Percentiles rank a stretch among this genome's conserved stretches.
Evolutionary conservation across 108 stramenopile species (phyloP).

Genomic region (Nitzschia palea): DNA sequence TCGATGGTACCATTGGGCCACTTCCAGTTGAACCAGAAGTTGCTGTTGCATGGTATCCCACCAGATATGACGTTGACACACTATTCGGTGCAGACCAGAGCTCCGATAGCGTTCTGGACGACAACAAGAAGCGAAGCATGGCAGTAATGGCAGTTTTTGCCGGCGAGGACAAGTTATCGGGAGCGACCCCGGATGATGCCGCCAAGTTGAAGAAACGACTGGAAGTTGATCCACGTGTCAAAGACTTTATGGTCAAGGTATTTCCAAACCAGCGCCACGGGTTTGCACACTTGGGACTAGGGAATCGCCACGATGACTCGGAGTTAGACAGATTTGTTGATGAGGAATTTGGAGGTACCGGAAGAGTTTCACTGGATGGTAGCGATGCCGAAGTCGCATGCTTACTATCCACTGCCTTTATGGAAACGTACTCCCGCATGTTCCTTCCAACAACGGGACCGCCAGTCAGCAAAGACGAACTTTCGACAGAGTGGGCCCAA

Average conservation of each 20-base stretch:
- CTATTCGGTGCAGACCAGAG: constrained; percentile 58
- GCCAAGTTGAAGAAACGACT: constrained; percentile 53
- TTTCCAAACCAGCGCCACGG: constrained; percentile 82
- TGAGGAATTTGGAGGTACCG: constrained; percentile 70
- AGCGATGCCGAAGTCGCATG: constrained; percentile 84
- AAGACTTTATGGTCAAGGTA: constrained; percentile 83
- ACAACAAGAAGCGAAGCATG: constrained; percentile 32
- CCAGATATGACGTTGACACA: constrained; percentile 62
- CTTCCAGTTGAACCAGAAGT: constrained; percentile 75
- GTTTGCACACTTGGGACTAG: constrained; percentile 66
- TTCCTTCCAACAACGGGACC: constrained; percentile 78
- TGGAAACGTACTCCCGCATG: constrained; percentile 81
- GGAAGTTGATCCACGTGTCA: constrained; percentile 64
- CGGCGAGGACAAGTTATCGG: constrained; percentile 61
- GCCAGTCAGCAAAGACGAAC: constrained; percentile 60
- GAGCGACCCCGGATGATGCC: constrained; percentile 76
- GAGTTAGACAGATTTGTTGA: constrained; percentile 56
- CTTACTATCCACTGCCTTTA: constrained; percentile 80
- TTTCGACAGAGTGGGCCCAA: constrained; percentile 45
- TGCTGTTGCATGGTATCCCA: constrained; percentile 85
- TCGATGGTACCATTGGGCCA: constrained; percentile 58
- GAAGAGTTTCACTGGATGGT: constrained; percentile 32
- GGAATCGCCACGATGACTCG: constrained; percentile 16
- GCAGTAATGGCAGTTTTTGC: constrained; percentile 85
- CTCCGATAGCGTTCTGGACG: background rate